phyloP scores from a whole-genome alignment of 2,329 filamentous ascomycete genomes.

The Myriosclerotinia curreyana region DNA sequence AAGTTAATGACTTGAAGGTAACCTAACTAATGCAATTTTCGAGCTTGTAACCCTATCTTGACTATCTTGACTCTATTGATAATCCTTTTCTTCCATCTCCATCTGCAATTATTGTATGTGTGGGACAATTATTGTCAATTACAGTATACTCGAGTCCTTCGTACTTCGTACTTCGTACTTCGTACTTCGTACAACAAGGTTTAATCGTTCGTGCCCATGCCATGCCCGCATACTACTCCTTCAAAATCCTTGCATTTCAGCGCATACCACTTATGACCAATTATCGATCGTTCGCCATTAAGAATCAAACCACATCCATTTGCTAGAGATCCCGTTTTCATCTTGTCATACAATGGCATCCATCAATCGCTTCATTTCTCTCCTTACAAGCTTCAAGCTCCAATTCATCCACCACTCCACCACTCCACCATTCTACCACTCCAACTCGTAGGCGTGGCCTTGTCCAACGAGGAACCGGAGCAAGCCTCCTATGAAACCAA shows the following conservation, averaged over 20 bases:
- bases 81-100: too few relatives aligned
- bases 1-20: too few relatives aligned
- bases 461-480: slow-evolving; percentile 3
- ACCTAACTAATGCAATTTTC: too few relatives aligned
- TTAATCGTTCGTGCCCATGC: too few relatives aligned
- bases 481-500: not conserved
- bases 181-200: too few relatives aligned
- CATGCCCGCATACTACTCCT: too few relatives aligned
- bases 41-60: too few relatives aligned
- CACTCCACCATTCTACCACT: not conserved
- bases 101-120: too few relatives aligned
- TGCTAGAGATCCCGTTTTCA: not conserved
- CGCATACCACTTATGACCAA: not conserved
- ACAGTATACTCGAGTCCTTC: too few relatives aligned
- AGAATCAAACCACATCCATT: slow-evolving; percentile 5
- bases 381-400: not conserved
- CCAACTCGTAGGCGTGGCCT: not conserved
- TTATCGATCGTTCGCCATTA: not conserved
- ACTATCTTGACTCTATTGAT: too few relatives aligned
- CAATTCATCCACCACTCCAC: not conserved
- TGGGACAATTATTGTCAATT: too few relatives aligned
- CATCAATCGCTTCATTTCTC: slow-evolving; percentile 13
- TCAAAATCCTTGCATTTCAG: slow-evolving; percentile 3
- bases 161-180: too few relatives aligned
- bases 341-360: not conserved